These are phyloP conservation scores for Allium fistulosum DNA, from an alignment of 106 monocot species.

Conservation along the genomic window DNA sequence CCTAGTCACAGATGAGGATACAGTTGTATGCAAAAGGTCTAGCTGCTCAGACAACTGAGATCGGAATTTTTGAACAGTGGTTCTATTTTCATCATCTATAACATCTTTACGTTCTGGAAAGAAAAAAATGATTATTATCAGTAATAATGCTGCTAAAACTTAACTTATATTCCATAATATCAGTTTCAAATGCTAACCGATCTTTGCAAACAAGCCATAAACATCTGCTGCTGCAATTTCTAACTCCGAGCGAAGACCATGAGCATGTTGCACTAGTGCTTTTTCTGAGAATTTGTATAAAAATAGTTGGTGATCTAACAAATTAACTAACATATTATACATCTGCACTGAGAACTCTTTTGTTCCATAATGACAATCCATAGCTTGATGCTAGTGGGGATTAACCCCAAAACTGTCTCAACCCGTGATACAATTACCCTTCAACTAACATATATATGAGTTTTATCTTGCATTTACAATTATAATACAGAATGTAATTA, in stretches of 20 bases:
- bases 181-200: constrained; percentile 30
- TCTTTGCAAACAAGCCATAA: constrained; percentile 54
- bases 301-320: neutral
- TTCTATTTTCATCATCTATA: constrained; percentile 51
- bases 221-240: constrained; percentile 52
- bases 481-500: constrained; percentile 22
- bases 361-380: no score
- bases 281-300: constrained; percentile 27
- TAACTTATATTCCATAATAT: constrained; percentile 13
- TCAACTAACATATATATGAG: no score
- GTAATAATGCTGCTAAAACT: neutral
- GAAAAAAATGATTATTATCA: neutral
- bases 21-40: constrained; percentile 40
- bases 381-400: no score
- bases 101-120: constrained; percentile 52
- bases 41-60: constrained; percentile 48
- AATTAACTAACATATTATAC: no score
- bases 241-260: constrained; percentile 55
- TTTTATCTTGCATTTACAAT: neutral
- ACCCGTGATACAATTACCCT: no score
- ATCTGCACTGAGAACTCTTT: no score
- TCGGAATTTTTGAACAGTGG: constrained; percentile 33
- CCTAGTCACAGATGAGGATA: constrained; percentile 46
- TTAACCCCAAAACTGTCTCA: no score
- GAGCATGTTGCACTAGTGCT: constrained; percentile 46